These are phyloP conservation scores for Stramenopiles sp. DNA, from an alignment of 352 stramenopile species.

Conservation along the genomic window DNA sequence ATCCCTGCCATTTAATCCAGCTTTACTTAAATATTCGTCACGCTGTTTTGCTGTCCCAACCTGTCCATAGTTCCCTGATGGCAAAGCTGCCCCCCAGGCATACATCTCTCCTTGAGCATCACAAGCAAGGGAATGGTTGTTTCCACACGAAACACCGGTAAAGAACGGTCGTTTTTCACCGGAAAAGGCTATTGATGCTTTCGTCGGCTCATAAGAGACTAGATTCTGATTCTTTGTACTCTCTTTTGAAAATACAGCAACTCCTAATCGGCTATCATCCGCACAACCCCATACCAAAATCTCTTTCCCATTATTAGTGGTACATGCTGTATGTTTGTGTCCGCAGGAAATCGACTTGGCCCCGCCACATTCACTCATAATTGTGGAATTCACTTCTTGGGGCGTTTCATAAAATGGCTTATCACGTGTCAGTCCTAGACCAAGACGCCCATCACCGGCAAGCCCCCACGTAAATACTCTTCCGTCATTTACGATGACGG, in stretches of 20 bases:
- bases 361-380: neutral
- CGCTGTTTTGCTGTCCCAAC: neutral
- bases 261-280: neutral
- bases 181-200: neutral
- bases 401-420: neutral
- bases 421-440: slow-evolving; percentile 48
- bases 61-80: neutral
- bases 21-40: neutral
- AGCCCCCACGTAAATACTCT: slow-evolving; percentile 56
- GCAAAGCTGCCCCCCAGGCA: neutral
- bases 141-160: neutral
- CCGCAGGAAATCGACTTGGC: neutral
- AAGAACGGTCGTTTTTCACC: neutral
- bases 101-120: neutral
- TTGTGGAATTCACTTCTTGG: neutral
- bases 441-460: slow-evolving; percentile 51
- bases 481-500: slow-evolving; percentile 36
- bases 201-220: neutral
- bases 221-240: neutral
- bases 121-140: neutral
- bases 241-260: neutral
- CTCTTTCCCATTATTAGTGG: neutral
- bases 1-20: neutral
- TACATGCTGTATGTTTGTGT: neutral
- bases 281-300: neutral